Percentiles rank a stretch among this genome's conserved stretches.
These are phyloP conservation scores for Agrostemma githago DNA, from an alignment of 148 eudicot genomes.

Conservation along the genomic window DNA sequence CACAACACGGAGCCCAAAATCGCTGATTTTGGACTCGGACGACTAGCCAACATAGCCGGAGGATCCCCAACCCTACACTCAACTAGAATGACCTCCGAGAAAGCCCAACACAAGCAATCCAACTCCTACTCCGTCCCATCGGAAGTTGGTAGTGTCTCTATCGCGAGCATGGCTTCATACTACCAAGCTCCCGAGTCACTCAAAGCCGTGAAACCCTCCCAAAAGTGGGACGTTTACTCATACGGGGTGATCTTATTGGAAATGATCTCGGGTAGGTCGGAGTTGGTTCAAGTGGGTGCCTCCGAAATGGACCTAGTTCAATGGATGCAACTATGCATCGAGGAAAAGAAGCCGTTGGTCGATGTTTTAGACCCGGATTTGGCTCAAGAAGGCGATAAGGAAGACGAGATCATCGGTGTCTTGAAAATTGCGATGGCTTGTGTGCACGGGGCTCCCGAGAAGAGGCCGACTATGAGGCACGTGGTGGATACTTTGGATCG, in stretches of 20 bases:
- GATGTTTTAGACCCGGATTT: constrained; percentile 74
- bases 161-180: constrained; percentile 34
- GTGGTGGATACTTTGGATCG: constrained; percentile 65
- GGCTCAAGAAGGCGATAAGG: constrained; percentile 61
- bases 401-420: constrained; percentile 79
- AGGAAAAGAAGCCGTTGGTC: constrained; percentile 69
- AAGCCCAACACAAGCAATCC: constrained; percentile 48
- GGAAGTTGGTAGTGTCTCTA: constrained; percentile 40
- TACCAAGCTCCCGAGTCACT: constrained; percentile 92
- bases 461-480: constrained; percentile 78
- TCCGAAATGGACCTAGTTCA: constrained; percentile 75
- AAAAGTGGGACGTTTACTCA: constrained; percentile 96
- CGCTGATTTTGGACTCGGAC: constrained; percentile 86
- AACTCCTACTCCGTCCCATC: constrained; percentile 52
- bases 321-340: constrained; percentile 89
- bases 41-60: constrained; percentile 84
- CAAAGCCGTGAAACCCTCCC: constrained; percentile 84
- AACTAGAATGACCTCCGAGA: constrained; percentile 53
- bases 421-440: constrained; percentile 91
- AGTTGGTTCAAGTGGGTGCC: constrained; percentile 58
- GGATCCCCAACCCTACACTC: constrained; percentile 66
- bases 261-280: constrained; percentile 62
- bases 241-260: constrained; percentile 80
- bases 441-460: constrained; percentile 59
- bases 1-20: constrained; percentile 77